phyloP scores from a whole-genome alignment of 2,329 filamentous ascomycete genomes.

The Xylariaceae sp. region DNA sequence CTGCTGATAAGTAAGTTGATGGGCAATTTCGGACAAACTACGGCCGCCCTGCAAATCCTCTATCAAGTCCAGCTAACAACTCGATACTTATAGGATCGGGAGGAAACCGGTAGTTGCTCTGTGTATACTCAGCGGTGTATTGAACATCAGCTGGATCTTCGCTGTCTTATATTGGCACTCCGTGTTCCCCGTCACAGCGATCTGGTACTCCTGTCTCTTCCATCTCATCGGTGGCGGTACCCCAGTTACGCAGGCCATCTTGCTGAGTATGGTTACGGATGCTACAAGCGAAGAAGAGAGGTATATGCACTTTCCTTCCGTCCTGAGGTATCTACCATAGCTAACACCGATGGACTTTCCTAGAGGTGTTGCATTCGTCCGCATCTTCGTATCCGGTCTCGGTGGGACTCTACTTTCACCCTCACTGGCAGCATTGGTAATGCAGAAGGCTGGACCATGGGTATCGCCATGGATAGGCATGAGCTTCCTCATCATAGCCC shows the following conservation, averaged over 20 bases:
- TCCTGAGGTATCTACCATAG: neutral
- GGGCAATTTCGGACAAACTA: neutral
- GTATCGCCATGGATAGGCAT: constrained; percentile 21
- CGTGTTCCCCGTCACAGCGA: constrained; percentile 30
- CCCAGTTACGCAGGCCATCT: constrained; percentile 28
- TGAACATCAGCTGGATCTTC: constrained; percentile 26
- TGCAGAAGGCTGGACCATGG: constrained; percentile 28
- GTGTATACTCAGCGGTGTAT: constrained; percentile 28
- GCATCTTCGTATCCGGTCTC: constrained; percentile 51
- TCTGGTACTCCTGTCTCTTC: constrained; percentile 33
- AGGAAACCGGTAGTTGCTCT: constrained; percentile 34
- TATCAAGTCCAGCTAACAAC: neutral
- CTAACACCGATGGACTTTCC: neutral
- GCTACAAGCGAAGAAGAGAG: constrained; percentile 23
- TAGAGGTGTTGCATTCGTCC: constrained; percentile 41
- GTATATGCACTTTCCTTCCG: constrained; percentile 3
- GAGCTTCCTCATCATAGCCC: constrained; percentile 12
- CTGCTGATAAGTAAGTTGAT: constrained; percentile 24
- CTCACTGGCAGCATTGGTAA: constrained; percentile 26
- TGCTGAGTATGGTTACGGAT: constrained; percentile 36
- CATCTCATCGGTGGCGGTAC: constrained; percentile 35
- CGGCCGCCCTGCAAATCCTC: neutral
- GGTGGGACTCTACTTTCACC: constrained; percentile 35
- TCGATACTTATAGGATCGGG: constrained; percentile 29
- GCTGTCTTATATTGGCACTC: constrained; percentile 31